phyloP scores from a whole-genome alignment of 2,329 filamentous ascomycete species.

The Exophiala sp. region DNA sequence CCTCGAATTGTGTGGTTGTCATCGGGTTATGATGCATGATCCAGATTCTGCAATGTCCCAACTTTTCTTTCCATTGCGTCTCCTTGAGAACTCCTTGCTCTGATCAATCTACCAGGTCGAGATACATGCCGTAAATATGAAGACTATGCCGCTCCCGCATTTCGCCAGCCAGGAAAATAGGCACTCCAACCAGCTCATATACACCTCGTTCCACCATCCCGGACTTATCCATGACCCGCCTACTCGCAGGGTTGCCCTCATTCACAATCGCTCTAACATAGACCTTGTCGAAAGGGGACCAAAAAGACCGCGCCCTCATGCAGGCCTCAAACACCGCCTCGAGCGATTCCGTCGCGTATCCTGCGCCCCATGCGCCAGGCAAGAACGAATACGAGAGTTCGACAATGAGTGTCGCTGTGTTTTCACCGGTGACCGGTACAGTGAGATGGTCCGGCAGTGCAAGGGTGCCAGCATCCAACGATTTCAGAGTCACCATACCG shows the following conservation, averaged over 20 bases:
- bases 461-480: conserved; percentile 23
- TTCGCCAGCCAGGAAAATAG: conserved; percentile 29
- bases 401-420: conserved; percentile 23
- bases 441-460: conserved; percentile 15
- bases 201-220: conserved; percentile 31
- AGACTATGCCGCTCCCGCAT: conserved; percentile 29
- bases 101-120: too few relatives aligned
- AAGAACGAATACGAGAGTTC: conserved; percentile 27
- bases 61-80: too few relatives aligned
- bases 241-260: conserved; percentile 31
- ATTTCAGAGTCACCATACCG: conserved; percentile 29
- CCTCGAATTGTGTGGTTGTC: too few relatives aligned
- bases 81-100: too few relatives aligned
- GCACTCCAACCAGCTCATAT: conserved; percentile 28
- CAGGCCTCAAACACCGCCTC: conserved; percentile 29
- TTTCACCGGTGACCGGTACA: conserved; percentile 11
- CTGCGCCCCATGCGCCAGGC: conserved; percentile 25
- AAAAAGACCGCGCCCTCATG: conserved; percentile 24
- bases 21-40: too few relatives aligned
- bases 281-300: conserved; percentile 30
- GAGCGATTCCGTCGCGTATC: conserved; percentile 29
- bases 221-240: conserved; percentile 32
- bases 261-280: conserved; percentile 34
- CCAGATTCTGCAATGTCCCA: too few relatives aligned
- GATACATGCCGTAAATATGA: conserved; percentile 30